Conservation (phyloP, 2,329 filamentous ascomycete species). For the Fusarium caatingaense region DNA sequence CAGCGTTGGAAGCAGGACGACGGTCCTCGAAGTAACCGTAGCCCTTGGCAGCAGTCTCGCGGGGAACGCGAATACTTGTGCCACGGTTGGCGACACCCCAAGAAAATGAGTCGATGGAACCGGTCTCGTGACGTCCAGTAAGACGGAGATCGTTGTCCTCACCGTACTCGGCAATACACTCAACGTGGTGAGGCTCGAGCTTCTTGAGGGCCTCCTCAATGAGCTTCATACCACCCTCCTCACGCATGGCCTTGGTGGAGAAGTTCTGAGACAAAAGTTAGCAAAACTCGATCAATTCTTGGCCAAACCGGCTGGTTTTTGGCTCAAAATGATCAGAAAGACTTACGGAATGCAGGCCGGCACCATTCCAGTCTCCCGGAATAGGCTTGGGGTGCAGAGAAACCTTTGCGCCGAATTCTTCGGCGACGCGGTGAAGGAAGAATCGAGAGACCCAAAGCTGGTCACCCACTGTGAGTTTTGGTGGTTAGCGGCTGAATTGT, state of each 20-base stretch:
- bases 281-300: not conserved
- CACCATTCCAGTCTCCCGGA: slow-evolving; percentile 92
- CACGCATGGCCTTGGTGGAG: slow-evolving; percentile 88
- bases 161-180: slow-evolving; percentile 94
- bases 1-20: slow-evolving; percentile 85
- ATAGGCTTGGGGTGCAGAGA: slow-evolving; percentile 97
- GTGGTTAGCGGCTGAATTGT: slow-evolving; percentile 43
- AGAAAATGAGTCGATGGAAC: slow-evolving; percentile 90
- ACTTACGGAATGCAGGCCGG: slow-evolving; percentile 75
- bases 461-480: slow-evolving; percentile 76
- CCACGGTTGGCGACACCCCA: slow-evolving; percentile 95
- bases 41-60: slow-evolving; percentile 84
- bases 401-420: slow-evolving; percentile 96
- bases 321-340: not conserved
- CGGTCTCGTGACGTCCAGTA: slow-evolving; percentile 94
- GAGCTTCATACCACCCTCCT: slow-evolving; percentile 92
- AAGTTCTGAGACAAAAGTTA: slow-evolving; percentile 72
- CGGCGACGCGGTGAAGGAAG: slow-evolving; percentile 87
- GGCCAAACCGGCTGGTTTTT: not conserved
- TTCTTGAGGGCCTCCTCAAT: slow-evolving; percentile 91
- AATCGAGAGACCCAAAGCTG: slow-evolving; percentile 91
- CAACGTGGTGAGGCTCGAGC: slow-evolving; percentile 79
- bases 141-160: slow-evolving; percentile 96
- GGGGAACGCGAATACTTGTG: slow-evolving; percentile 91
- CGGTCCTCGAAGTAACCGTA: slow-evolving; percentile 95